Percentiles rank a stretch among this genome's conserved stretches.
Conservation (phyloP, 2,329 filamentous ascomycete genomes). For the Exophiala sp. region DNA sequence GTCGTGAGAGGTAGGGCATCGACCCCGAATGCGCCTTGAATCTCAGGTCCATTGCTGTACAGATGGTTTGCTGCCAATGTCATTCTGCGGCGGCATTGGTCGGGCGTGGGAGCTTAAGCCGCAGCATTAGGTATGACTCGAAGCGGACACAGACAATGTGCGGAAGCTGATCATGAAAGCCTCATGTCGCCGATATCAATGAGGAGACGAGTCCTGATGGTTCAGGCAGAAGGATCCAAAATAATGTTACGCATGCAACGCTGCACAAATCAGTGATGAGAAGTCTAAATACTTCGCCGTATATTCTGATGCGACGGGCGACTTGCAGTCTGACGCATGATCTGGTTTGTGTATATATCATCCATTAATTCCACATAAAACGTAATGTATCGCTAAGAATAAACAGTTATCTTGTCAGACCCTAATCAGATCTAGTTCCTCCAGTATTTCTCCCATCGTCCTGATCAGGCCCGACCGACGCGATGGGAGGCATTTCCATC, state of each 20-base stretch:
- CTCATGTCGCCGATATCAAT: too few species aligned
- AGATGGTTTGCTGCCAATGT: constrained; percentile 19
- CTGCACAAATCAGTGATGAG: too few species aligned
- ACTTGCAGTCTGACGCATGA: too few species aligned
- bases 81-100: constrained; percentile 20
- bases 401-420: not conserved
- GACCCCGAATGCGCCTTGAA: constrained; percentile 22
- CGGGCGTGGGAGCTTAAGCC: not conserved
- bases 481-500: too few species aligned
- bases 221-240: too few species aligned
- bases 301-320: too few species aligned
- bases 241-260: too few species aligned
- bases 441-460: not conserved
- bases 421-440: not conserved
- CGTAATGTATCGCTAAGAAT: not conserved
- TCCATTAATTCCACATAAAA: not conserved
- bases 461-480: not conserved
- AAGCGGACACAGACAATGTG: too few species aligned
- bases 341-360: too few species aligned
- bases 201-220: too few species aligned
- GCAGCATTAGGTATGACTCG: not conserved
- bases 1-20: constrained; percentile 54
- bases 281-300: too few species aligned
- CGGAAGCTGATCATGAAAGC: too few species aligned
- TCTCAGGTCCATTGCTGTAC: constrained; percentile 21